These are phyloP conservation scores for Hyaloscypha bicolor DNA, from an alignment of 495 filamentous ascomycete species.

Conservation along the genomic window DNA sequence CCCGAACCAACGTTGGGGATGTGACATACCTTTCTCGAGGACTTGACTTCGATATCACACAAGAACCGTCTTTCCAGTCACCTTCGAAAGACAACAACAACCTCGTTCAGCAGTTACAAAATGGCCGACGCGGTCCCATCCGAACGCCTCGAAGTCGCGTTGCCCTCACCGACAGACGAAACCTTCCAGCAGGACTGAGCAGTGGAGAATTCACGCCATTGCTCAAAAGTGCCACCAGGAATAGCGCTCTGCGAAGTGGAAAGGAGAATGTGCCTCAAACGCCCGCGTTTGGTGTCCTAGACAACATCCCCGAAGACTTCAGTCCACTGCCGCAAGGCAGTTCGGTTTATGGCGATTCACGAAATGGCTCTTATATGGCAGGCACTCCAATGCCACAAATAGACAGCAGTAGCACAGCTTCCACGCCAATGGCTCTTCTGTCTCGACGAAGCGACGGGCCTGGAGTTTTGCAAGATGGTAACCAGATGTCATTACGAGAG, in stretches of 20 bases:
- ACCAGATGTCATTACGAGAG: slow-evolving; percentile 85
- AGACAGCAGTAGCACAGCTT: slow-evolving; percentile 74
- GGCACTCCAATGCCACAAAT: slow-evolving; percentile 69
- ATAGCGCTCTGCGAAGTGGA: slow-evolving; percentile 66
- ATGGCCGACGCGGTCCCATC: slow-evolving; percentile 58
- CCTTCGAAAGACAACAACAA: slow-evolving; percentile 78
- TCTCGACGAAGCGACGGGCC: slow-evolving; percentile 58
- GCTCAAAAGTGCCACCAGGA: slow-evolving; percentile 84
- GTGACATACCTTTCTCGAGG: slow-evolving; percentile 72
- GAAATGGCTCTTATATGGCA: slow-evolving; percentile 46
- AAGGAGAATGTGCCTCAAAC: slow-evolving; percentile 63
- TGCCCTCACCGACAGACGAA: slow-evolving; percentile 67
- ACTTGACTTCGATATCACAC: slow-evolving; percentile 72
- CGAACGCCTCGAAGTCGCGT: slow-evolving; percentile 70
- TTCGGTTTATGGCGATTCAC: slow-evolving; percentile 67
- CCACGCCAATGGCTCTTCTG: slow-evolving; percentile 74
- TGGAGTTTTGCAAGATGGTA: slow-evolving; percentile 75
- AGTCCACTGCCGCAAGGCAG: slow-evolving; percentile 61
- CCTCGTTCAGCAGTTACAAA: slow-evolving; percentile 65
- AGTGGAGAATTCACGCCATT: slow-evolving; percentile 90
- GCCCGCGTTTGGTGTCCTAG: slow-evolving; percentile 68
- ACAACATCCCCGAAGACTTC: slow-evolving; percentile 64
- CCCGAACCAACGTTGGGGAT: slow-evolving; percentile 77
- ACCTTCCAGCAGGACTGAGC: slow-evolving; percentile 60
- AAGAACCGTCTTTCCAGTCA: slow-evolving; percentile 82